These are phyloP conservation scores for Serendipita vermifera DNA, from an alignment of 768 basidiomycete genomes.

Conservation along the genomic window DNA sequence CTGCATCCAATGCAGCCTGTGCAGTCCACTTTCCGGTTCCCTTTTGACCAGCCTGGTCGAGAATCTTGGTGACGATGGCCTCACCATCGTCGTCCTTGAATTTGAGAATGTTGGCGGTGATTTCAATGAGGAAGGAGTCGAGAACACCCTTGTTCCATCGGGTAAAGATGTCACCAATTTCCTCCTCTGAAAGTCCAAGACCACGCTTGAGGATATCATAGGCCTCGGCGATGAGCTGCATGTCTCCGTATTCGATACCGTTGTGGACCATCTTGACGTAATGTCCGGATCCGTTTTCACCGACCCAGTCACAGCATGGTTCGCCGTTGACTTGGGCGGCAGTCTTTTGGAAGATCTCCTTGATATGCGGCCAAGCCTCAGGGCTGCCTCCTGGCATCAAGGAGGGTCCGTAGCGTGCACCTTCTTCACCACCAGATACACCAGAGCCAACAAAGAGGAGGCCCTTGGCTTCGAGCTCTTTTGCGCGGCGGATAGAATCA, in stretches of 20 bases:
- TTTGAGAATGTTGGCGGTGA: slow-evolving; percentile 91
- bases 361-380: slow-evolving; percentile 92
- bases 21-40: slow-evolving; percentile 99
- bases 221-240: slow-evolving; percentile 98
- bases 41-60: slow-evolving; percentile 95
- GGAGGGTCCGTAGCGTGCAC: slow-evolving; percentile 91
- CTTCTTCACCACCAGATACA: slow-evolving; percentile 99
- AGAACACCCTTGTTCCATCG: slow-evolving; percentile 98
- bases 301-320: slow-evolving; percentile 99
- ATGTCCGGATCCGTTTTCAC: slow-evolving; percentile 87
- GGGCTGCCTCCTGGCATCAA: slow-evolving; percentile 97
- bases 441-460: slow-evolving; percentile 96
- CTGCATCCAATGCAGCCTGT: slow-evolving; percentile 87
- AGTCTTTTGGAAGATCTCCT: slow-evolving; percentile 97
- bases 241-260: slow-evolving; percentile 98
- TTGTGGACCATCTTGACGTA: slow-evolving; percentile 99
- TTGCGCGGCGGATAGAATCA: slow-evolving; percentile 86
- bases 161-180: slow-evolving; percentile 88
- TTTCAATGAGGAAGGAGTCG: slow-evolving; percentile 98
- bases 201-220: slow-evolving; percentile 98
- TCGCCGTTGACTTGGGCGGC: slow-evolving; percentile 89
- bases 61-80: slow-evolving; percentile 84
- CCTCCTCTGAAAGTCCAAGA: slow-evolving; percentile 68
- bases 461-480: slow-evolving; percentile 89
- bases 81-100: slow-evolving; percentile 94